phyloP scores from a whole-genome alignment of 352 stramenopile genomes.

The Phytopythium oedochilum region DNA sequence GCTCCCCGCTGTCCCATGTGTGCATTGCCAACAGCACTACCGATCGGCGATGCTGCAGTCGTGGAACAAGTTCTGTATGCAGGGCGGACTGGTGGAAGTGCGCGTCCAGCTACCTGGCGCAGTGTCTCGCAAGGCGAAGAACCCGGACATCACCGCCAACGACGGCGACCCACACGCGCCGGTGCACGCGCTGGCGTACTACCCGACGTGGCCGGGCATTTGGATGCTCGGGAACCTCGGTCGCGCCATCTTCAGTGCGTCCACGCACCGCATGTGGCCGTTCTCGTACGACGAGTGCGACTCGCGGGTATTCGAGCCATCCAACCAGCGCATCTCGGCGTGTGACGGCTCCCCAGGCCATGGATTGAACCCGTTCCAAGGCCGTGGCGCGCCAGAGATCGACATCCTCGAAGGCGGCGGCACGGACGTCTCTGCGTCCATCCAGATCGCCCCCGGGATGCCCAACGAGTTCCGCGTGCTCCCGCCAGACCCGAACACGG shows the following conservation, averaged over 20 bases:
- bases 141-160: conserved; percentile 22
- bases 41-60: conserved; percentile 80
- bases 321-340: conserved; percentile 60
- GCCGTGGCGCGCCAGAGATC: conserved; percentile 91
- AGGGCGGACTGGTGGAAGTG: conserved; percentile 88
- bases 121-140: conserved; percentile 34
- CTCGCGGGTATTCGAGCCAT: conserved; percentile 14
- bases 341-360: conserved; percentile 88
- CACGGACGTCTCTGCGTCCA: conserved; percentile 64
- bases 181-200: conserved; percentile 28
- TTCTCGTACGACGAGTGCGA: conserved; percentile 92
- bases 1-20: too few species aligned
- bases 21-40: conserved; percentile 31
- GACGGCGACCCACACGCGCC: conserved; percentile 4
- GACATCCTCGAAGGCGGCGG: conserved; percentile 90
- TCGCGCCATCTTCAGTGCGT: conserved; percentile 88
- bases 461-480: conserved; percentile 43
- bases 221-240: conserved; percentile 95
- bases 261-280: conserved; percentile 91
- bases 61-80: conserved; percentile 94
- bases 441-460: conserved; percentile 63
- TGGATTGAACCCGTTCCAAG: conserved; percentile 77
- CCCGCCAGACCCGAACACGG: conserved; percentile 5
- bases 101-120: conserved; percentile 84
- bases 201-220: conserved; percentile 88